Base-by-base conservation (phyloP, 192 early-diverging fungal genomes). In the Entomortierella lignicola region DNA sequence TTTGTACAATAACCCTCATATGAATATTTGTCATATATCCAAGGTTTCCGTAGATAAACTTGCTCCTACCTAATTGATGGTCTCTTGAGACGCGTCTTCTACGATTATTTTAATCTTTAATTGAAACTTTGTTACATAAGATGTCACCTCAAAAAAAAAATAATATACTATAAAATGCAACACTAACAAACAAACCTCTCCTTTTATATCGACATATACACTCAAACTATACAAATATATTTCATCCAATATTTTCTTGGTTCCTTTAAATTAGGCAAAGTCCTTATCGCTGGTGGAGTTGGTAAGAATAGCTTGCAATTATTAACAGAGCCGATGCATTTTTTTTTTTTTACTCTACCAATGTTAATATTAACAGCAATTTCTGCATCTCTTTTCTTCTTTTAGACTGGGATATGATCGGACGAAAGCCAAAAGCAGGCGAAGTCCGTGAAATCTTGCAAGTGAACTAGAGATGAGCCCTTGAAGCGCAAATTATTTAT, bases 361-460 rank as follows among this genome's bases (percentile, higher is more conserved):
- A n/a, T n/a, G n/a, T n/a, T n/a, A n/a, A n/a, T n/a, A n/a, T n/a
- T n/a, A n/a, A n/a, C n/a, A n/a, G n/a, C n/a, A n/a, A n/a, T n/a
- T n/a, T n/a, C n/a, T n/a, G n/a, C n/a, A n/a, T n/a, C n/a, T n/a
- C n/a, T n/a, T n/a, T 15, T 39, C 21, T 27, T 15, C 11, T 48
- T 18, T n/a, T 66, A 79, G 75, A 79, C 57, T 79, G 75, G 75
- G 75, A 79, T 29, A 79, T 79, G 75, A 79, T 79, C 52, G 75
- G 75, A 17, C 75, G 75, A 11, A 79, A 79, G 54, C 67, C 75
- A 17, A 79, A 79, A 30, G 61, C 75, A 10, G 68, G 68, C 62
- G 75, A 79, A 25, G 60, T 51, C 6, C 75, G 75, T 23, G 75
- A 79, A 42, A 55, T 70, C 39, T 42, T 68, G 67, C 43, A 72